Percentiles rank a stretch among this genome's conserved stretches.
These are phyloP conservation scores for grape (Vitis vinifera) DNA, from an alignment of 164 flowering plant species.

Conservation along the genomic window ASM3070453v1 NC_081810.1:3802501-3803000, in stretches of 20 bases:
- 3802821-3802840: constrained; percentile 43
- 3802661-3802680: constrained; percentile 53
- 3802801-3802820: constrained; percentile 66
- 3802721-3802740: constrained; percentile 40
- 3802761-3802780: constrained; percentile 41
- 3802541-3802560: constrained; percentile 43
- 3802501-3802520: constrained; percentile 61
- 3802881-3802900: constrained; percentile 53
- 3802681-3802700: constrained; percentile 58
- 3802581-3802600: constrained; percentile 54
- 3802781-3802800: constrained; percentile 36
- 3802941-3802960: constrained; percentile 52
- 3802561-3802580: constrained; percentile 56
- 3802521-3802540: constrained; percentile 42
- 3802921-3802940: constrained; percentile 57
- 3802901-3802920: constrained; percentile 55
- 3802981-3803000: constrained; percentile 76
- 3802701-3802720: constrained; percentile 46
- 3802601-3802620: constrained; percentile 75
- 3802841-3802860: constrained; percentile 46
- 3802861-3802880: constrained; percentile 56
- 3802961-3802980: constrained; percentile 37
- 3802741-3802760: constrained; percentile 56
- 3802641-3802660: constrained; percentile 60
- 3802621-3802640: constrained; percentile 66